These are phyloP conservation scores for Didymella arachidicola DNA, from an alignment of 2,329 filamentous ascomycete species.

Conservation along the genomic window DNA sequence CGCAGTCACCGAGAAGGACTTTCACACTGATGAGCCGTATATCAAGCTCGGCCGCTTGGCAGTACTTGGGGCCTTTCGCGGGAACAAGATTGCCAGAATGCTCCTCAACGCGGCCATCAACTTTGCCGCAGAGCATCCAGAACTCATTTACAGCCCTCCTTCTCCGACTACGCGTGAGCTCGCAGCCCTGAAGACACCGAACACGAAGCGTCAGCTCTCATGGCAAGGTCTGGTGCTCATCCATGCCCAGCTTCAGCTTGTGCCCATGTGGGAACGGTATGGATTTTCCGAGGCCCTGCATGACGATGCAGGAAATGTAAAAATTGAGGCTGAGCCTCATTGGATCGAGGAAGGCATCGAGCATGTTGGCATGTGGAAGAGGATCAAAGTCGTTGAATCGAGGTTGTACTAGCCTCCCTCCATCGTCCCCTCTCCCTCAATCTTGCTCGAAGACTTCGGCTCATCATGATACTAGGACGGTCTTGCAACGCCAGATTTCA, in stretches of 20 bases:
- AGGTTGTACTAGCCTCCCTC: conserved; percentile 28
- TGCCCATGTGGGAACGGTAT: conserved; percentile 71
- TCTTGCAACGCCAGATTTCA: conserved; percentile 8
- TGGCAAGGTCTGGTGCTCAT: conserved; percentile 81
- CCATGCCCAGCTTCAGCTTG: conserved; percentile 76
- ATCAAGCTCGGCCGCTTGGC: conserved; percentile 83
- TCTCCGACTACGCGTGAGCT: conserved; percentile 53
- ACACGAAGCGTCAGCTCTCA: conserved; percentile 50
- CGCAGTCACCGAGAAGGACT: conserved; percentile 38
- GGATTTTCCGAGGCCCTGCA: conserved; percentile 80
- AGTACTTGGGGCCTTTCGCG: conserved; percentile 70
- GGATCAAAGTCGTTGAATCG: conserved; percentile 47
- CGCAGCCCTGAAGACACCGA: conserved; percentile 55
- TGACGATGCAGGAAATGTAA: conserved; percentile 58
- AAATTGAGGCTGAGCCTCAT: conserved; percentile 42
- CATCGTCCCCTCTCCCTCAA: neutral
- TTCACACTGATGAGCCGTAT: conserved; percentile 75
- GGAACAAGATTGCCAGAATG: conserved; percentile 68
- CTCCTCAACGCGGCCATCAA: conserved; percentile 71
- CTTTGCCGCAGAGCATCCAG: conserved; percentile 72
- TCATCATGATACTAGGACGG: conserved; percentile 2
- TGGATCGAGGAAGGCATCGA: conserved; percentile 87
- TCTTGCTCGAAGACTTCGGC: neutral
- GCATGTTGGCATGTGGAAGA: conserved; percentile 84
- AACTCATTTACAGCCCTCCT: conserved; percentile 52